Conservation (phyloP, 2,329 filamentous ascomycete species). For the Tolypocladium tropicale region DNA sequence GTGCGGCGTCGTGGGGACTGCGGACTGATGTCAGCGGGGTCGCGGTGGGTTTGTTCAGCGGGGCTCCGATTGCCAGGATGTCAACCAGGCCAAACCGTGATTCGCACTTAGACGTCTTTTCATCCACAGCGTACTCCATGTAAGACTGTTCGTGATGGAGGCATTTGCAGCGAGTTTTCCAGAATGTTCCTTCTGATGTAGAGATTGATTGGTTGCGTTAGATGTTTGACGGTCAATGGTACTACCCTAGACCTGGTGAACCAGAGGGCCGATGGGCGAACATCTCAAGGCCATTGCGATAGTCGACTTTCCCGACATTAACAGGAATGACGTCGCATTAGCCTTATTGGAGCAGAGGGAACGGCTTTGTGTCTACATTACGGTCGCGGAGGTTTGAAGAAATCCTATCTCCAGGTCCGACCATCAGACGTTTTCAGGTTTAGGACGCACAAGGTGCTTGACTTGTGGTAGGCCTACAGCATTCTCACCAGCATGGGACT, state of each 20-base stretch:
- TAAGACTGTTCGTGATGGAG: too few relatives aligned
- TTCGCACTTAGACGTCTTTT: too few relatives aligned
- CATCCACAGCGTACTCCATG: too few relatives aligned
- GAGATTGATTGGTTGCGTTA: too few relatives aligned
- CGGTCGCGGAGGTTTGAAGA: not conserved
- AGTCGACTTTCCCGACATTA: not conserved
- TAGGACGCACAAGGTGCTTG: not conserved
- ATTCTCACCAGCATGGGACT: not conserved
- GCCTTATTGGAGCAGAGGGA: not conserved
- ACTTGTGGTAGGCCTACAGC: not conserved
- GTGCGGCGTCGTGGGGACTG: not conserved
- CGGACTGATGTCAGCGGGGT: conserved; percentile 8
- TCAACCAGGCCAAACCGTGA: too few relatives aligned
- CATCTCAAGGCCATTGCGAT: too few relatives aligned
- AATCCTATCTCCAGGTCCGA: not conserved
- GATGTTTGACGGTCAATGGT: too few relatives aligned
- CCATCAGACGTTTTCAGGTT: not conserved
- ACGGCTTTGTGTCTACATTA: not conserved
- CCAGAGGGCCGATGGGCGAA: too few relatives aligned
- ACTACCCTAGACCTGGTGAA: too few relatives aligned
- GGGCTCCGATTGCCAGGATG: not conserved
- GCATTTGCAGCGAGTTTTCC: too few relatives aligned
- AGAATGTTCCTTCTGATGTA: too few relatives aligned
- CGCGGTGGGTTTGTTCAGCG: conserved; percentile 5
- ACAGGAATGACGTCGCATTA: too few relatives aligned